Evolutionary conservation across 176 grass and related monocot species (phyloP), one percentile per base, ranked within the genome.

Genomic region (Oropetium thomaeum): DNA sequence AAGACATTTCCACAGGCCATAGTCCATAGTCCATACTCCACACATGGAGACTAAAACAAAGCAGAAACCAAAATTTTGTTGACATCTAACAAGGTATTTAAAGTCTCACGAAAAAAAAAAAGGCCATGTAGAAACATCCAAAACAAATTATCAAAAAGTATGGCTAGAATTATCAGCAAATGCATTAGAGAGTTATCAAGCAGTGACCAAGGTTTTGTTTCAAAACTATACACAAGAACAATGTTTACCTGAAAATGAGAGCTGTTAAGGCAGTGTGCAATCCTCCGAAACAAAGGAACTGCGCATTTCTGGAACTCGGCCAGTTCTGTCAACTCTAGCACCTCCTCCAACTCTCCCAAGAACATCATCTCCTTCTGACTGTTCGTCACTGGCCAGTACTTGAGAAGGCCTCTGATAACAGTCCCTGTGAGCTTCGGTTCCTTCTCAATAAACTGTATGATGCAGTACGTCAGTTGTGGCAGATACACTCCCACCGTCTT

Each of bases 331-430:
- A 90, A 62, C 61, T 96, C 92, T 60, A 96, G 76, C 67, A 96
- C 92, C 65, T 96, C 92, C 65, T 96, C 92, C 83, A 96, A 75
- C 75, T 96, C 92, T 8, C 92, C 92, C 70, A 96, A 85, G 82
- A 96, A 96, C 89, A 96, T 92, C 92, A 96, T 92, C 81, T 96
- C 92, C 86, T 96, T 96, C 79, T 92, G 92, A 81, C 89, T 92
- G 62, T 96, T 96, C 12, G 89, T 92, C 80, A 96, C 89, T 4
- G 92, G 92, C 92, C 92, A 96, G 51, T 92, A 96, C 71, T 96
- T 96, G 64, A 96, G 70, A 53, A 96, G 82, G 40, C 92, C 92
- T 85, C 89, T 87, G 77, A 96, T 92, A 75, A 96, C 89, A 28
- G 86, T 84, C 55, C 86, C 90, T 19, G 86, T 75, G 48, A 96